A percentile compares a stretch with the other conserved stretches of the same genome.
These are phyloP conservation scores for Leccinum ponderosum DNA, from an alignment of 1,284 basidiomycete genomes.

Conservation along the genomic window DNA sequence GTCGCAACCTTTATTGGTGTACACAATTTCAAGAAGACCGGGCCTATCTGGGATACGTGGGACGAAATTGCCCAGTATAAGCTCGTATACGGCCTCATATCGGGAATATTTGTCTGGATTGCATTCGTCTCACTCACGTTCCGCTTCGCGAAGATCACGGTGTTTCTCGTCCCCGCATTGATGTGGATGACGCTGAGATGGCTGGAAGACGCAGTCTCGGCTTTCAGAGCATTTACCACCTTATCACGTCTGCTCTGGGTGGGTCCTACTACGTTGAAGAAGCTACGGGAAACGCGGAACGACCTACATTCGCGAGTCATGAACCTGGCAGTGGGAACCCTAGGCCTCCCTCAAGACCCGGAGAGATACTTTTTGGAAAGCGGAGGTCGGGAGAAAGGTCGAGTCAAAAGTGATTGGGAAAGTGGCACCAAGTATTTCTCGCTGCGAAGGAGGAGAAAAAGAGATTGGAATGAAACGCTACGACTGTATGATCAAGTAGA, in stretches of 20 bases:
- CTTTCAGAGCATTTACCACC: slow-evolving; percentile 68
- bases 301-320: slow-evolving; percentile 63
- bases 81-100: slow-evolving; percentile 75
- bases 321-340: slow-evolving; percentile 57
- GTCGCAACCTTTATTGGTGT: slow-evolving; percentile 63
- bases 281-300: slow-evolving; percentile 52
- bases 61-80: slow-evolving; percentile 90
- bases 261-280: slow-evolving; percentile 54
- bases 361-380: slow-evolving; percentile 59
- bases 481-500: slow-evolving; percentile 73
- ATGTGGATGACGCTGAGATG: slow-evolving; percentile 90
- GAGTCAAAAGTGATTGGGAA: slow-evolving; percentile 65
- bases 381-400: slow-evolving; percentile 67
- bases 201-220: slow-evolving; percentile 80
- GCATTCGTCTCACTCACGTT: slow-evolving; percentile 55
- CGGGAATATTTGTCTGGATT: slow-evolving; percentile 68
- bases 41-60: slow-evolving; percentile 79
- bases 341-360: slow-evolving; percentile 68
- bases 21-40: slow-evolving; percentile 71
- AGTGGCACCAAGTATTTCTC: slow-evolving; percentile 76
- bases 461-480: slow-evolving; percentile 86
- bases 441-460: slow-evolving; percentile 71
- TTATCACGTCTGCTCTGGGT: slow-evolving; percentile 64
- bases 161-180: slow-evolving; percentile 59
- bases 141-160: slow-evolving; percentile 56